Percentiles rank a stretch among this genome's conserved stretches.
phyloP scores from a whole-genome alignment of 1,139 yeast species.

The Protomyces gravidus region DNA sequence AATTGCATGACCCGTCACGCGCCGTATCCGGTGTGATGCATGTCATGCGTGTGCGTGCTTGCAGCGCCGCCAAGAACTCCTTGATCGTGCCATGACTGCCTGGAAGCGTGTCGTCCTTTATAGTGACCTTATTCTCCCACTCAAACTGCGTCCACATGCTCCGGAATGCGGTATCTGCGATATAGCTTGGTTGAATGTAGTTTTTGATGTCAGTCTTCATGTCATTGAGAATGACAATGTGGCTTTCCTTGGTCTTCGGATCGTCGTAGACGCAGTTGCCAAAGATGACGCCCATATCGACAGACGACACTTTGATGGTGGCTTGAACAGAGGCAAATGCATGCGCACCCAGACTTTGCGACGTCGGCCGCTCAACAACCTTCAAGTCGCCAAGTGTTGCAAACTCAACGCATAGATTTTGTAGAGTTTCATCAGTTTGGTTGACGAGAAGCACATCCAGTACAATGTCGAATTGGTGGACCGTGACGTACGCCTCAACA shows the following conservation, averaged over 20 bases:
- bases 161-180: slow-evolving; percentile 86
- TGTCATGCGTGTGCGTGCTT: slow-evolving; percentile 87
- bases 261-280: slow-evolving; percentile 98
- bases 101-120: slow-evolving; percentile 52
- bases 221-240: slow-evolving; percentile 87
- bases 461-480: slow-evolving; percentile 93
- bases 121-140: slow-evolving; percentile 98
- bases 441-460: slow-evolving; percentile 90
- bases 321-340: slow-evolving; percentile 88
- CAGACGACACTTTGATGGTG: slow-evolving; percentile 90
- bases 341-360: slow-evolving; percentile 94
- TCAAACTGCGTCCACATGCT: slow-evolving; percentile 99
- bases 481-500: slow-evolving; percentile 93
- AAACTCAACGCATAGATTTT: slow-evolving; percentile 89
- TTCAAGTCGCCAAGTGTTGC: slow-evolving; percentile 95
- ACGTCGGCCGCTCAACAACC: slow-evolving; percentile 85
- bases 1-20: slow-evolving; percentile 57
- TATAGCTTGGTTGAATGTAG: slow-evolving; percentile 88
- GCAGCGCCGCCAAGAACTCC: slow-evolving; percentile 70
- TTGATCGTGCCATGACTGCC: slow-evolving; percentile 48
- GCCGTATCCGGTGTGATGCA: slow-evolving; percentile 89
- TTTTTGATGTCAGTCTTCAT: slow-evolving; percentile 96
- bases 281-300: slow-evolving; percentile 94
- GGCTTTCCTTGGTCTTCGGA: slow-evolving; percentile 83
- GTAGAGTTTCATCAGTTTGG: slow-evolving; percentile 85